Base-by-base conservation (phyloP, 306 rosid genomes). In the Senna siamea region DNA sequence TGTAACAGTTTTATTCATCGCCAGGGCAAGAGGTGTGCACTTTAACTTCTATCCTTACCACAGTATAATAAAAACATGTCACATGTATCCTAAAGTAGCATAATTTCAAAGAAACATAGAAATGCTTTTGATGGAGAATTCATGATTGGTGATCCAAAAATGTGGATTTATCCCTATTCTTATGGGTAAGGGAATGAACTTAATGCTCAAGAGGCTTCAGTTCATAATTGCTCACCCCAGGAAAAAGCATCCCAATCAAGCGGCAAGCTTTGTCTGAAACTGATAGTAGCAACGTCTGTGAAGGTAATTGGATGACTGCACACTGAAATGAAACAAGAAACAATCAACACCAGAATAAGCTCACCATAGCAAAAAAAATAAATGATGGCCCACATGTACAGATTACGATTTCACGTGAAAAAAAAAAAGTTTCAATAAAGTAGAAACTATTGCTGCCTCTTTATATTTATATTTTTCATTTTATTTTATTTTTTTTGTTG, bases 241-340 rank as follows among this genome's bases (percentile, higher is more conserved):
- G 99, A 67, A 94, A 90, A 66, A 94, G 98, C 99, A 94, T 92
- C 80, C 99, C 99, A 70, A 88, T 90, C 89, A 94, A 85, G 85
- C 98, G 98, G 87, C 53, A 88, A 63, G 97, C 95, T 83, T 88
- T 92, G 84, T 94, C 96, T 9, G 99, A 90, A 75, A 92, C 97
- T 23, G 98, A 94, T 23, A 94, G 88, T 72, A 92, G 92, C 89
- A 94, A 66, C 0, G 99, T 94, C 88, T 94, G 97, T 17, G 99
- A 92, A 30, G 99, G 98, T 79, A 94, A 72, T 65, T 94, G 98
- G 75, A 94, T 94, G 73, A 92, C 99, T 23, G 99, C 99, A 87
- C 99, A 94, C 99, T 94, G 93, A 64, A 83, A 73, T 70, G 17
- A 76, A 84, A 80, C 8, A 17, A 76, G 30, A 54, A 66, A 60